Evolutionary conservation across 441 rosid genomes (phyloP).

Genomic region (Geranium incanum): DNA sequence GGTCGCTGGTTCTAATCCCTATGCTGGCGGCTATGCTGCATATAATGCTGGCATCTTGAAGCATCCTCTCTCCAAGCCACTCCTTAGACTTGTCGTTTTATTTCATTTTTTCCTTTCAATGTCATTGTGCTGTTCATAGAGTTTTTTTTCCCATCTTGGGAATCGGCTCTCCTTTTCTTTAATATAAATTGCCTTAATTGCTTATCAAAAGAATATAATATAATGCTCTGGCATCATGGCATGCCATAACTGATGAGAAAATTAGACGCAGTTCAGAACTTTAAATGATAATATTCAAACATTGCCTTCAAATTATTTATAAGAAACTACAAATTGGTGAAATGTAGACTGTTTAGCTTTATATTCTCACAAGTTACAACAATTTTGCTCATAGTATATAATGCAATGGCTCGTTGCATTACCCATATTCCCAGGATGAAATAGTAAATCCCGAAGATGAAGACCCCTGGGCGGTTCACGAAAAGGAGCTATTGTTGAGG

Average conservation of each 20-base stretch:
- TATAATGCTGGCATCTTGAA: not conserved
- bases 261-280: not conserved
- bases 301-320: too few species aligned
- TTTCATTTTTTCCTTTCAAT: not conserved
- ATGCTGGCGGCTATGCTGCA: too few species aligned
- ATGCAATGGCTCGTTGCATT: not conserved
- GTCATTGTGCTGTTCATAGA: too few species aligned
- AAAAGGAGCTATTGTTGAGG: conserved; percentile 63
- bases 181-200: too few species aligned
- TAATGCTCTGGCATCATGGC: too few species aligned
- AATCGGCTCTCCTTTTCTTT: too few species aligned
- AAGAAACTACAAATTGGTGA: not conserved
- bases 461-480: conserved; percentile 45
- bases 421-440: conserved; percentile 42
- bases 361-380: not conserved
- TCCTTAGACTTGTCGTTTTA: too few species aligned
- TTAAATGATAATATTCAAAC: not conserved
- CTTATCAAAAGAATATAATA: too few species aligned
- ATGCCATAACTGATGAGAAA: not conserved
- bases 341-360: not conserved
- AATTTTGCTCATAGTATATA: not conserved
- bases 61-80: too few species aligned
- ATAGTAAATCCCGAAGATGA: conserved; percentile 60
- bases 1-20: too few species aligned
- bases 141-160: too few species aligned